A percentile compares a stretch with the other conserved stretches of the same genome.
phyloP scores from a whole-genome alignment of 1,284 basidiomycete species.

The Earliella scabrosa region DNA sequence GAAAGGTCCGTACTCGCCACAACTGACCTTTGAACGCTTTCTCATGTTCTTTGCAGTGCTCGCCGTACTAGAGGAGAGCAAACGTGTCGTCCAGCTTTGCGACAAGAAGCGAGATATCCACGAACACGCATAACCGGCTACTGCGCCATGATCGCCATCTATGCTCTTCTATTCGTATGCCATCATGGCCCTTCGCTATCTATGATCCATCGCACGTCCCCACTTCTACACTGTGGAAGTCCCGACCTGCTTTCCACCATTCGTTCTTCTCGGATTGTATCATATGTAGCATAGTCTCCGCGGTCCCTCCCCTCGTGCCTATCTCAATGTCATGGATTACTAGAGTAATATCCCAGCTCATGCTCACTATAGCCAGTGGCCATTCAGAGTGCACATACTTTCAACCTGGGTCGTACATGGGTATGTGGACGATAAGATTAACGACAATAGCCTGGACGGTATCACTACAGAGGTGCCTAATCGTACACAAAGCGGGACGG shows the following conservation, averaged over 20 bases:
- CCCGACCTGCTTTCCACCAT: not conserved
- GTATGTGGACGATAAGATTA: too few species aligned
- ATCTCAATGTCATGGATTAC: not conserved
- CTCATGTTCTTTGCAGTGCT: constrained; percentile 44
- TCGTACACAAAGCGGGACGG: not conserved
- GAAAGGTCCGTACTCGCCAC: constrained; percentile 47
- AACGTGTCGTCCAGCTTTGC: constrained; percentile 49
- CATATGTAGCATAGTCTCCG: constrained; percentile 22
- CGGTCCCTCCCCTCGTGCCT: not conserved
- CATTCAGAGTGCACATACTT: too few species aligned
- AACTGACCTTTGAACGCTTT: not conserved
- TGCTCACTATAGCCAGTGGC: not conserved
- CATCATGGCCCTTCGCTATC: constrained; percentile 8
- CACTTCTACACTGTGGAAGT: not conserved
- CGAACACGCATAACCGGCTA: constrained; percentile 15
- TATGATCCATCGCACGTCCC: constrained; percentile 3
- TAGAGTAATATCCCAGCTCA: not conserved
- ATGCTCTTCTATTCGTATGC: constrained; percentile 7
- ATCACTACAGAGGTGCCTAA: not conserved
- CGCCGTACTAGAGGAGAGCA: constrained; percentile 61
- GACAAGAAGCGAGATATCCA: constrained; percentile 46
- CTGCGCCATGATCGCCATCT: not conserved
- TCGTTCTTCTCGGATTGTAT: constrained; percentile 10
- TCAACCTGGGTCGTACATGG: too few species aligned
- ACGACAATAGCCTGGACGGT: not conserved